Evolutionary conservation across 2,329 filamentous ascomycete species (phyloP).

Genomic region (Aspergillus sp.): DNA sequence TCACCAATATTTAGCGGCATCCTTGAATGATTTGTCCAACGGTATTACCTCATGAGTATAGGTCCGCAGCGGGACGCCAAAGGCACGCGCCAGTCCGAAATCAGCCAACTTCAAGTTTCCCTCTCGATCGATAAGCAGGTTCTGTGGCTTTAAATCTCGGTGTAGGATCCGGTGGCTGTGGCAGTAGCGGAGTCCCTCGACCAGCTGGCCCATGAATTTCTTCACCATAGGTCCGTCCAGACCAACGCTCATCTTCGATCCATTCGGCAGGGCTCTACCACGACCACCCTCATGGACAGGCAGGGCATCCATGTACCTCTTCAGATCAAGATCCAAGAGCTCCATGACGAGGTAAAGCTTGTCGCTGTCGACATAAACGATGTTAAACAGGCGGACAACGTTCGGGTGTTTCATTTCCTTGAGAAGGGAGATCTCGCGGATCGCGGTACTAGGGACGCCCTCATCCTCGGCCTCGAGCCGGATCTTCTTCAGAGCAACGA

Average conservation of each 20-base stretch:
- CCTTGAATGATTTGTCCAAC: neutral
- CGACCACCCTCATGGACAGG: neutral
- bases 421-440: constrained; percentile 88
- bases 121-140: neutral
- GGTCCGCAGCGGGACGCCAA: neutral
- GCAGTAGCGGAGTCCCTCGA: neutral
- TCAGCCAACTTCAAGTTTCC: neutral
- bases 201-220: neutral
- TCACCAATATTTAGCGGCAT: neutral
- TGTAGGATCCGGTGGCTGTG: neutral
- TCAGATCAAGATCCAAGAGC: constrained; percentile 86
- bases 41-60: neutral
- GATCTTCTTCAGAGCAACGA: constrained; percentile 93
- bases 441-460: constrained; percentile 89
- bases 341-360: constrained; percentile 93
- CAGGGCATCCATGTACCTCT: constrained; percentile 35
- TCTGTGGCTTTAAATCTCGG: neutral
- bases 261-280: neutral
- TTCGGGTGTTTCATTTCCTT: constrained; percentile 94
- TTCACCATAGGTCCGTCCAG: neutral
- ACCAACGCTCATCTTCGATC: neutral
- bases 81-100: neutral
- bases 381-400: constrained; percentile 84
- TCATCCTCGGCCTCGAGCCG: constrained; percentile 93
- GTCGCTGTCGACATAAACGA: constrained; percentile 90